phyloP scores from a whole-genome alignment of 1,139 yeast species.

The Oligophagozyma castellii region DNA sequence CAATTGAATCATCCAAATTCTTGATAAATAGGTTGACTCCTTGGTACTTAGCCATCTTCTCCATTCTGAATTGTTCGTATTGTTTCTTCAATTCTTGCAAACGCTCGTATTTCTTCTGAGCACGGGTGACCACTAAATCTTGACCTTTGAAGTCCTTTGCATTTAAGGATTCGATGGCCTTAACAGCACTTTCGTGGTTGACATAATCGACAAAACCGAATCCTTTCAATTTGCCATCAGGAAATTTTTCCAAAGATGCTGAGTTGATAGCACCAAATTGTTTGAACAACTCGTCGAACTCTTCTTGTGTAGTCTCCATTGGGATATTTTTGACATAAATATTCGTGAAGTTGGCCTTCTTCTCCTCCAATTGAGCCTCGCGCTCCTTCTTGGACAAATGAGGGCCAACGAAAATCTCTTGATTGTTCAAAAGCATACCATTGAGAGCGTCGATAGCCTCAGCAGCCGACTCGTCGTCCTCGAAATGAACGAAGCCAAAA shows the following conservation, averaged over 20 bases:
- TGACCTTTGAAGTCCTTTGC: slow-evolving; percentile 77
- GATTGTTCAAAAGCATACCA: slow-evolving; percentile 97
- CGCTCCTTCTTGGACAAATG: slow-evolving; percentile 92
- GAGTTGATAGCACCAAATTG: slow-evolving; percentile 77
- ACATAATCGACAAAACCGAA: slow-evolving; percentile 93
- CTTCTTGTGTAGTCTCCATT: slow-evolving; percentile 55
- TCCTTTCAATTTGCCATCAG: slow-evolving; percentile 85
- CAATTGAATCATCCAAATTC: slow-evolving; percentile 88
- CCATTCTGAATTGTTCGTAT: slow-evolving; percentile 86
- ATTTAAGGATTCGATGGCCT: slow-evolving; percentile 87
- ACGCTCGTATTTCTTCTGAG: slow-evolving; percentile 98
- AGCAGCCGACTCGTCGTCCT: slow-evolving; percentile 81
- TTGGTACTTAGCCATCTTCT: slow-evolving; percentile 88
- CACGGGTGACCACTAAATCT: slow-evolving; percentile 91
- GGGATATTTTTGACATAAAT: slow-evolving; percentile 87
- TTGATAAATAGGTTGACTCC: slow-evolving; percentile 95
- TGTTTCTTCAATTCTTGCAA: slow-evolving; percentile 91
- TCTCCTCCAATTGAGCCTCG: slow-evolving; percentile 84
- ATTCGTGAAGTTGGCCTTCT: slow-evolving; percentile 90
- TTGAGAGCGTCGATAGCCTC: slow-evolving; percentile 96
- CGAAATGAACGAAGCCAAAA: slow-evolving; percentile 96
- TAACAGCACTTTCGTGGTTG: slow-evolving; percentile 73
- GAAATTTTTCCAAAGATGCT: slow-evolving; percentile 66
- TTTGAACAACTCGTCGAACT: slow-evolving; percentile 59
- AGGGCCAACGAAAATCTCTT: slow-evolving; percentile 91